Evolutionary conservation across 208 protist species (phyloP).

Genomic region (Leishmania guyanensis): DNA sequence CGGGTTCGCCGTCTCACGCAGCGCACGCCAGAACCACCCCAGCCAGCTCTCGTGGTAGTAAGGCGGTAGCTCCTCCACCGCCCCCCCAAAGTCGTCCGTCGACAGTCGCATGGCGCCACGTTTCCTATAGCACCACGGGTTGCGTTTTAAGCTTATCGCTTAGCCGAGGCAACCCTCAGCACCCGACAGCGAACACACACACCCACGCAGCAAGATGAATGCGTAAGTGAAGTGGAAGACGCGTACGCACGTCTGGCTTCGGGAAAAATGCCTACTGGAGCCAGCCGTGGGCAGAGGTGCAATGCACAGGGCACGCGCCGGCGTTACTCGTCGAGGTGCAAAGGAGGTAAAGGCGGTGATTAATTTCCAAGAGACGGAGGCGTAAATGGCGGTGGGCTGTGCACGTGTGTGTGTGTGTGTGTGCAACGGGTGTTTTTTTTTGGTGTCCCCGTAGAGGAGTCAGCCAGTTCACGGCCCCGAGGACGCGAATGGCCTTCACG

Average conservation of each 20-base stretch:
- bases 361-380: too few species aligned
- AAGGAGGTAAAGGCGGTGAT: too few species aligned
- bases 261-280: background rate
- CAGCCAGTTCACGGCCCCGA: too few species aligned
- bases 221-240: background rate
- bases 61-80: slow-evolving; percentile 10
- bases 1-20: slow-evolving; percentile 74
- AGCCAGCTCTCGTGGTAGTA: slow-evolving; percentile 13
- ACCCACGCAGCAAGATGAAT: background rate
- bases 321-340: too few species aligned
- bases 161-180: too few species aligned
- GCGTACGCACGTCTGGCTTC: background rate
- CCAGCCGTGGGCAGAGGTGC: too few species aligned
- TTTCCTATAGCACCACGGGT: background rate
- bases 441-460: too few species aligned
- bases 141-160: background rate
- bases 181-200: background rate
- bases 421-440: too few species aligned
- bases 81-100: slow-evolving; percentile 12
- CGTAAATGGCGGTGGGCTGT: too few species aligned
- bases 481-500: too few species aligned
- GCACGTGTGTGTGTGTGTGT: too few species aligned
- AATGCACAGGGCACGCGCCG: too few species aligned
- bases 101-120: slow-evolving; percentile 8
- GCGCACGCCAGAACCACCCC: slow-evolving; percentile 28